These are phyloP conservation scores for Linderniella brevidens DNA, from an alignment of 257 asterid species.

Conservation along the genomic window DNA sequence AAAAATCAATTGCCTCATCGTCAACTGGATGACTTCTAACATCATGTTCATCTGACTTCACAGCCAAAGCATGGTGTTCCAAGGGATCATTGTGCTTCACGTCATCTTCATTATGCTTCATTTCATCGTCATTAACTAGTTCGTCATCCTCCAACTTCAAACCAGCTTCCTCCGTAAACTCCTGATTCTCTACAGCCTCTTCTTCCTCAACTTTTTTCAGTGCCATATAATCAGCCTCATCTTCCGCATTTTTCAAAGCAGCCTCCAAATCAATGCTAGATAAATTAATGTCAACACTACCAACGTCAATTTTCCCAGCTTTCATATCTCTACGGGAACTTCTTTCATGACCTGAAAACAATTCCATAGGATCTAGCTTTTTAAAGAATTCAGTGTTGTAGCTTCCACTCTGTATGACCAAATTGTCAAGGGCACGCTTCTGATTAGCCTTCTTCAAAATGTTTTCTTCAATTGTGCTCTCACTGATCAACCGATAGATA, in stretches of 20 bases:
- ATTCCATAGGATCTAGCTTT: conserved; percentile 85
- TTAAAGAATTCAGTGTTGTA: conserved; percentile 91
- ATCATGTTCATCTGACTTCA: conserved; percentile 26
- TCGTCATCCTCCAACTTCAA: conserved; percentile 88
- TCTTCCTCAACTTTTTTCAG: conserved; percentile 94
- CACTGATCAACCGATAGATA: conserved; percentile 88
- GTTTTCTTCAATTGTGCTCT: conserved; percentile 96
- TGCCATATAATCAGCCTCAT: conserved; percentile 99
- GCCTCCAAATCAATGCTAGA: conserved; percentile 91
- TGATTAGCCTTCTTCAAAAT: conserved; percentile 93
- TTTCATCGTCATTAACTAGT: conserved; percentile 68
- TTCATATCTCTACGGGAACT: conserved; percentile 22
- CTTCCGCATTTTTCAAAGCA: conserved; percentile 92
- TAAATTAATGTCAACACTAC: conserved; percentile 31
- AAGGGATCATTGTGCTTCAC: no score
- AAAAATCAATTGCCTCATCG: conserved; percentile 29
- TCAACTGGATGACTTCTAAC: conserved; percentile 29
- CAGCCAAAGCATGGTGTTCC: conserved; percentile 26
- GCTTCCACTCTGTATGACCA: conserved; percentile 94
- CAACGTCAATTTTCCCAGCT: conserved; percentile 24
- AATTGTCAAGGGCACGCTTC: conserved; percentile 86
- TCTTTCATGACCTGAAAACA: conserved; percentile 62
- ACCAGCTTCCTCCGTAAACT: conserved; percentile 86
- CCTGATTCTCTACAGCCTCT: conserved; percentile 98
- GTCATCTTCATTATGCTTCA: conserved; percentile 58